Percentiles rank a stretch among this genome's conserved stretches.
Conservation (phyloP, 1,284 basidiomycete genomes). For the Phenoliferia sp. region DNA sequence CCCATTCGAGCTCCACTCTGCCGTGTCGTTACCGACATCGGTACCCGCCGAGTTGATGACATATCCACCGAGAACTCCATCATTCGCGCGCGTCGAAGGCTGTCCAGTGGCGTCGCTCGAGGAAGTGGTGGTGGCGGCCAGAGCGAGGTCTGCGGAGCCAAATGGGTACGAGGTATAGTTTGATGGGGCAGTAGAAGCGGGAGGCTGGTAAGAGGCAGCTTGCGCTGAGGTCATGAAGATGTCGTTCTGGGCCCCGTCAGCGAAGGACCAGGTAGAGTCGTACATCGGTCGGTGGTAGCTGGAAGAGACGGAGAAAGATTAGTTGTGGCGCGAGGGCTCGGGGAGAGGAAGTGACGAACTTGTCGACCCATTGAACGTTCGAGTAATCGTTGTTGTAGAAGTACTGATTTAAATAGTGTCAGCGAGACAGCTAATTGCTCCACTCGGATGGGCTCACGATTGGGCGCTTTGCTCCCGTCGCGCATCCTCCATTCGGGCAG, state of each 20-base stretch:
- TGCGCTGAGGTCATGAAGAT: background rate
- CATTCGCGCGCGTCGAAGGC: background rate
- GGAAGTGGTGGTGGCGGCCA: background rate
- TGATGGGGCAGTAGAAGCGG: background rate
- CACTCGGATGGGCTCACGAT: background rate
- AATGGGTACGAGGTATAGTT: background rate
- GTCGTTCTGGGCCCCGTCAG: slow-evolving; percentile 2
- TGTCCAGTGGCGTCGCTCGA: background rate
- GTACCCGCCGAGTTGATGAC: background rate
- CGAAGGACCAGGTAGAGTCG: background rate
- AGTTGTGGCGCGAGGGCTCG: too few relatives aligned
- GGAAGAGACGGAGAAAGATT: too few relatives aligned
- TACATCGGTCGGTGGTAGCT: slow-evolving; percentile 27
- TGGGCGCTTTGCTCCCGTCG: too few relatives aligned
- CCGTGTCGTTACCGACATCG: background rate
- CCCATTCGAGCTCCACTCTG: background rate
- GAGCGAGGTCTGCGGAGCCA: background rate
- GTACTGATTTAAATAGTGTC: too few relatives aligned
- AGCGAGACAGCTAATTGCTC: slow-evolving; percentile 25
- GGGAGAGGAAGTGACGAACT: background rate
- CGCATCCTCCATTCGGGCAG: slow-evolving; percentile 2
- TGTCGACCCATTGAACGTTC: background rate
- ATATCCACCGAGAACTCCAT: background rate
- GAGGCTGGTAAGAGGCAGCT: background rate
- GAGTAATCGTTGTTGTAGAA: background rate